These are phyloP conservation scores for Acorus calamus DNA, from an alignment of 106 monocot species.

Conservation along the genomic window DNA sequence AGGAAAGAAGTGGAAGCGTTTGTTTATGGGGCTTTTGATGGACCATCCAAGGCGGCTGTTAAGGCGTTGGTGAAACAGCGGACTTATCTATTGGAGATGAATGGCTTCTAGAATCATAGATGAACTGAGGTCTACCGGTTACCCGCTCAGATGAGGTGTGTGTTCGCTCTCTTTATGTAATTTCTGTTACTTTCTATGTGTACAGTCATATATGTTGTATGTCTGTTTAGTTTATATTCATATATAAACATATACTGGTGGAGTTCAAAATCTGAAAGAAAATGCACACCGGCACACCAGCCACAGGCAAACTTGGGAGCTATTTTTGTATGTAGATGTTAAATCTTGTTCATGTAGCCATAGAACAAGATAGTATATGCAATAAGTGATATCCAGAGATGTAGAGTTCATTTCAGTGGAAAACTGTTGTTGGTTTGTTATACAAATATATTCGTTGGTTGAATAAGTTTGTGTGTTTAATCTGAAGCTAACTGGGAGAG, in stretches of 20 bases:
- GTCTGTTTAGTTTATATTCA: neutral
- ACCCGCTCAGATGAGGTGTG: constrained; percentile 1
- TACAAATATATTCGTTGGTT: too few relatives aligned
- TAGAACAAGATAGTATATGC: too few relatives aligned
- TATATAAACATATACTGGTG: neutral
- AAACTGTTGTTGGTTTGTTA: too few relatives aligned
- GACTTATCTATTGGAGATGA: constrained; percentile 25
- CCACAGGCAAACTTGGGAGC: too few relatives aligned
- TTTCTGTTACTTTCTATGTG: neutral
- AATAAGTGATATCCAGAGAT: too few relatives aligned
- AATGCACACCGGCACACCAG: too few relatives aligned
- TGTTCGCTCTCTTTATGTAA: neutral
- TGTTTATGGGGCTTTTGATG: constrained; percentile 9
- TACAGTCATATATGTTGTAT: neutral
- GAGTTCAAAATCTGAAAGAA: too few relatives aligned
- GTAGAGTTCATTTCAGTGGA: too few relatives aligned
- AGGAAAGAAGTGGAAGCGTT: neutral
- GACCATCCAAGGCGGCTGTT: constrained; percentile 4
- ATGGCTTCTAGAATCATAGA: constrained; percentile 10
- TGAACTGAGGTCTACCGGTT: neutral
- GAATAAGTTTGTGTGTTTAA: too few relatives aligned
- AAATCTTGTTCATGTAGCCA: too few relatives aligned
- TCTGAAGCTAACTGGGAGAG: too few relatives aligned
- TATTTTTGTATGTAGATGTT: too few relatives aligned
- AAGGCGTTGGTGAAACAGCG: constrained; percentile 14